Conservation (phyloP, 352 stramenopile species). For the Phytophthora nicotianae region DNA sequence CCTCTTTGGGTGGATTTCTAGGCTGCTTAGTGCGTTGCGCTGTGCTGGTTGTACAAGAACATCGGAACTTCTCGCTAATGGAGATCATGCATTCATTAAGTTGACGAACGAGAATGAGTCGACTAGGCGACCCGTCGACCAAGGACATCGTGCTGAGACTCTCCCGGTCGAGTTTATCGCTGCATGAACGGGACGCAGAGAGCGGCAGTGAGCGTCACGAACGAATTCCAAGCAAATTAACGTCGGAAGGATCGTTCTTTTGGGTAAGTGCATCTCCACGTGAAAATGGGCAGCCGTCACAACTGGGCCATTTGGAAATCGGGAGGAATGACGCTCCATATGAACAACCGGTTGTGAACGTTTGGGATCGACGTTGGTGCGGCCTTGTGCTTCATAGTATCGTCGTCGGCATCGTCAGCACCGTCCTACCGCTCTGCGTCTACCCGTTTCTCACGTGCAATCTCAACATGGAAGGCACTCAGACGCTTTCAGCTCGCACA, state of each 20-base stretch:
- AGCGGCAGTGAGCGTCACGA: conserved; percentile 1
- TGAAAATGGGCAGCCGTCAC: background rate
- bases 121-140: conserved; percentile 6
- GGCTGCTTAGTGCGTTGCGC: background rate
- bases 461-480: conserved; percentile 69
- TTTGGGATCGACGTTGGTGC: conserved; percentile 43
- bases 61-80: background rate
- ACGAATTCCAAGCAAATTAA: background rate
- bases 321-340: background rate
- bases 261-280: background rate
- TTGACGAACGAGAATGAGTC: conserved; percentile 5
- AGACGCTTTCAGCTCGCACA: conserved; percentile 52
- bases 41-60: background rate
- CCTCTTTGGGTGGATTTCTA: background rate
- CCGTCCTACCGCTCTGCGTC: conserved; percentile 50
- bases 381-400: conserved; percentile 56
- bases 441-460: conserved; percentile 70
- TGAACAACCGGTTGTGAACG: conserved; percentile 10
- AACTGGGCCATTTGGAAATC: conserved; percentile 6
- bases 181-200: background rate
- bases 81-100: too few species aligned
- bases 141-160: conserved; percentile 12
- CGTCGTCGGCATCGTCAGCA: conserved; percentile 54
- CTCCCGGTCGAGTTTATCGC: conserved; percentile 10
- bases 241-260: conserved; percentile 2